Evolutionary conservation across 192 early-diverging fungal genomes (phyloP), one percentile per base, ranked within the genome.

Genomic region (Spizellomyces punctatus): DNA sequence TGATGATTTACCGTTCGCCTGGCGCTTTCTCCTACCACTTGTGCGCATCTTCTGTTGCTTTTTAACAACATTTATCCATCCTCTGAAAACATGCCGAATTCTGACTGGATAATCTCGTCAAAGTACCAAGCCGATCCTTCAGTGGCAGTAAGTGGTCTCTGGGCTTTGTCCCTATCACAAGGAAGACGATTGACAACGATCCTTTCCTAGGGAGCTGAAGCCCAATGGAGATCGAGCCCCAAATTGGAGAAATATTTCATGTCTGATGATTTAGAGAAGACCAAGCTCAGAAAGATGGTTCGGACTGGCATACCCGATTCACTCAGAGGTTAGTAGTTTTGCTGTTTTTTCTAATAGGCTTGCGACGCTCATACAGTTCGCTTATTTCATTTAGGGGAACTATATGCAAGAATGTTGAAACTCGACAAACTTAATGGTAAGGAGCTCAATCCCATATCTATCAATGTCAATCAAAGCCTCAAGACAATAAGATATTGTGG

Each of bases 381-480:
- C 1, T 12, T 45, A 10, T 7, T 74, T 14, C 44, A 14, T 16
- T 22, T 64, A 82, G 80, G 76, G 9, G 17, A 72, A 8, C 49
- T 82, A 7, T 82, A 82, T 72, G 64, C 67, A 10, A 81, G 74
- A 50, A 17, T 82, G 6, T 58, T 82, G 58, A 66, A 69, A 19
- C 60, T 82, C 12, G 76, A 78, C 17, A 58, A 81, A 68, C 63
- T 81, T 41, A 65, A 58, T 52, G 79, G 79, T 80, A 76, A 79
- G 17, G 27, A 36, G 17, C 2, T 22, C 2, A 61, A 1, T 12
- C 21, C 14, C 41, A 46, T 58, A 12, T 61, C 12, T 14, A 61
- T 61, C 59, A 12, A 27, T 10, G 43, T 14, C 12, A 44, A 10
- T 10, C 9, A 60, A 27, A 12, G 36, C 42, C 27, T 45, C 2